Percentiles rank a stretch among this genome's conserved stretches.
phyloP scores from a whole-genome alignment of 2,329 filamentous ascomycete species.

The Corniculantispora saksenae region DNA sequence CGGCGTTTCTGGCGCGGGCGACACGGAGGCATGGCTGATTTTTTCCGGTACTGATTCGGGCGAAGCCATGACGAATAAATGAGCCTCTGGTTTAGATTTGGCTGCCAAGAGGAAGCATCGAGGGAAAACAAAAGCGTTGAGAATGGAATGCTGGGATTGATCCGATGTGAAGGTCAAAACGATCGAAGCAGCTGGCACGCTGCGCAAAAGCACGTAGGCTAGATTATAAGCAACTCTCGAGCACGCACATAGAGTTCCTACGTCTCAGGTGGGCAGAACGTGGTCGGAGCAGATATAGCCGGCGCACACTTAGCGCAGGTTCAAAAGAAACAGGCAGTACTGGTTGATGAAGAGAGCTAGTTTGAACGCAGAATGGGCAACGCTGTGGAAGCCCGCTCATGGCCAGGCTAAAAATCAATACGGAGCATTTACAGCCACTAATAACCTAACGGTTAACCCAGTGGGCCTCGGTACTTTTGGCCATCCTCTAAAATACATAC shows the following conservation, averaged over 20 bases:
- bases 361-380: background rate
- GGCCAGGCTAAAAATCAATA: background rate
- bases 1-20: background rate
- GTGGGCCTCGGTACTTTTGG: background rate
- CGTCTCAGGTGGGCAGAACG: background rate
- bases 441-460: background rate
- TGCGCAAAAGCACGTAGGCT: background rate
- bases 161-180: background rate
- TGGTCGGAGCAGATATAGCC: background rate
- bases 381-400: background rate
- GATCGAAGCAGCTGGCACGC: background rate
- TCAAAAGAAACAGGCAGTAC: background rate
- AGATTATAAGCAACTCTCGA: background rate
- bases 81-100: background rate
- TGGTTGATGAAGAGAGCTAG: background rate
- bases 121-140: background rate
- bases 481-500: background rate
- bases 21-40: background rate
- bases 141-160: background rate
- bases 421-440: background rate
- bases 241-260: background rate
- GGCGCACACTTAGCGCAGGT: background rate
- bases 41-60: background rate
- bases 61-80: background rate
- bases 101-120: background rate